These are phyloP conservation scores for Aspergillus brasiliensis DNA, from an alignment of 2,329 filamentous ascomycete species.

Conservation along the genomic window DNA sequence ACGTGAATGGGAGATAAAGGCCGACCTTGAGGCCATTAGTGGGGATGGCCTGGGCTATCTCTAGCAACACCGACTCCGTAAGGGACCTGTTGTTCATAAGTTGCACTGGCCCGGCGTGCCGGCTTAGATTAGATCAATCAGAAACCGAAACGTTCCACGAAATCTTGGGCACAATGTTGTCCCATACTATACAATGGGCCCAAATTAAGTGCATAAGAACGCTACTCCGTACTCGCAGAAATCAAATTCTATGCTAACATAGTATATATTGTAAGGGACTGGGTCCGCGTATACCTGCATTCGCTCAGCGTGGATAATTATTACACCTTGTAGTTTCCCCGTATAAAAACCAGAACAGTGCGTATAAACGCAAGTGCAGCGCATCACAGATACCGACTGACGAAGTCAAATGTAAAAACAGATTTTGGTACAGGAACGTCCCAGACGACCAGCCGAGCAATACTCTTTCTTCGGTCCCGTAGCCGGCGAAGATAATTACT, in stretches of 20 bases:
- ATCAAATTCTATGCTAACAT: background rate
- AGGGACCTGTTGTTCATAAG: background rate
- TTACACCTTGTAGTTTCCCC: background rate
- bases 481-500: background rate
- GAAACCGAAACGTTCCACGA: background rate
- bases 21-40: conserved; percentile 67
- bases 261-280: background rate
- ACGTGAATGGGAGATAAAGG: conserved; percentile 67
- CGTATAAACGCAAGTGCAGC: background rate
- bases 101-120: background rate
- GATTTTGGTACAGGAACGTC: background rate
- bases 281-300: background rate
- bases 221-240: background rate
- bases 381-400: background rate
- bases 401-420: conserved; percentile 2
- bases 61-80: conserved; percentile 19
- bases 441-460: conserved; percentile 18
- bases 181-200: no score
- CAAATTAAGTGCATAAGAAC: no score
- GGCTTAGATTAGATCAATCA: background rate
- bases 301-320: background rate
- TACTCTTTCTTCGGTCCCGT: conserved; percentile 6
- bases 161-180: no score
- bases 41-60: conserved; percentile 62
- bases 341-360: background rate